Base-by-base conservation (phyloP, 2,329 filamentous ascomycete species). In the Gaeumannomyces tritici region DNA sequence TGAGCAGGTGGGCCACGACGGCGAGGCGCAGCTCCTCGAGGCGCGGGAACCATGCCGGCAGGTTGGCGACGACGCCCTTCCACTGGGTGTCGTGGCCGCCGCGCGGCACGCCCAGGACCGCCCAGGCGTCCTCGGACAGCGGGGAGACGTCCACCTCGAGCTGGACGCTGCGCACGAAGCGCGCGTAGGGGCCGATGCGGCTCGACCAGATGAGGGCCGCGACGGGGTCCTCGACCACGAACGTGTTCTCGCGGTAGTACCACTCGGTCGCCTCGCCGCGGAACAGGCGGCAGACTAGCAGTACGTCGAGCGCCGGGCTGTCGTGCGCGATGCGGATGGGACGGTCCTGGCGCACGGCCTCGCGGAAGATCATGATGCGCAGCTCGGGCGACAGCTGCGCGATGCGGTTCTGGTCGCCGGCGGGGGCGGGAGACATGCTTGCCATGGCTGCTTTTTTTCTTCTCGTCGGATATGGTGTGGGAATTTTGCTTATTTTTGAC, bases 161-260 rank as follows among this genome's bases (percentile, higher is more conserved):
- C 27, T 56, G 51, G 21, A 61, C 28, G 27, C 35, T 27, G 13
- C 54, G 60, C 54, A 61, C 28, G n/a, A 35, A 28, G 26, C 26
- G 28, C 27, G 47, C 24, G 51, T 57, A 42, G 12, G 29, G n/a
- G 29, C 55, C 60, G 4, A 61, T 55, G 15, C 60, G 51, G n/a
- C 21, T 8, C 2, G 35, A 26, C 60, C 60, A 61, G 26, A 57
- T 61, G 28, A 61, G 60, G n/a, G 54, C 60, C 11, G 51, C 29
- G 51, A 4, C 55, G 21, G 60, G 12, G 33, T 61, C 60, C 4
- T 29, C 55, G 51, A 61, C 27, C 21, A 61, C 51, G 24, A 61
- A 61, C 1, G 51, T 61, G 60, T 61, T 61, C 33, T 61, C 54
- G 12, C 33, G 60, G 60, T 61, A 61, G 33, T 61, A 61, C n/a